Conservation (phyloP, 768 basidiomycete genomes). For the Russula earlei region DNA sequence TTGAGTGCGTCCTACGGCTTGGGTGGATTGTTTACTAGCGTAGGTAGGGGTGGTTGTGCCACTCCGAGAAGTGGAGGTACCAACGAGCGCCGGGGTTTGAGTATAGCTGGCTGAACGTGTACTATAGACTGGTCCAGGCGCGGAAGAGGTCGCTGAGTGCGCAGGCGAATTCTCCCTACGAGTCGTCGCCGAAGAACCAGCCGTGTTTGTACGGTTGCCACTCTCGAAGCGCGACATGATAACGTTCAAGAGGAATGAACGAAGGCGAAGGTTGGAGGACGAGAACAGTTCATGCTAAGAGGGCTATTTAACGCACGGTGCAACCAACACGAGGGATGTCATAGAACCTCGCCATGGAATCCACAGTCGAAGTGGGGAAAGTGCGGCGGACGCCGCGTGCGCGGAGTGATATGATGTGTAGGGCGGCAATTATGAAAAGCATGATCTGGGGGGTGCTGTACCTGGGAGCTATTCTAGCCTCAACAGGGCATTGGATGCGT, state of each 20-base stretch:
- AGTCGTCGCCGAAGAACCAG: not conserved
- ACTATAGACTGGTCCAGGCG: not conserved
- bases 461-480: not conserved
- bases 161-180: not conserved
- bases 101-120: not conserved
- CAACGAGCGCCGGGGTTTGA: too few species aligned
- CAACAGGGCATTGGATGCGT: not conserved
- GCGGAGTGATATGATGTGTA: not conserved
- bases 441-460: not conserved
- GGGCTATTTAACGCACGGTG: constrained; percentile 1
- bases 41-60: too few species aligned
- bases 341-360: not conserved
- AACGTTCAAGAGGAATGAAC: not conserved
- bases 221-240: not conserved
- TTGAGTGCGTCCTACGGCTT: not conserved
- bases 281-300: not conserved
- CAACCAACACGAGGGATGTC: not conserved
- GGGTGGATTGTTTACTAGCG: not conserved
- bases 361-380: not conserved
- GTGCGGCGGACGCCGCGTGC: not conserved
- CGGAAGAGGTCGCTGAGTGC: not conserved
- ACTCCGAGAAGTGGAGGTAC: too few species aligned
- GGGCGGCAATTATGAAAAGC: not conserved
- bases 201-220: not conserved
- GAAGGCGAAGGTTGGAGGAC: not conserved